Evolutionary conservation across 768 basidiomycete genomes (phyloP).

Genomic region (Tephrocybe sp.): DNA sequence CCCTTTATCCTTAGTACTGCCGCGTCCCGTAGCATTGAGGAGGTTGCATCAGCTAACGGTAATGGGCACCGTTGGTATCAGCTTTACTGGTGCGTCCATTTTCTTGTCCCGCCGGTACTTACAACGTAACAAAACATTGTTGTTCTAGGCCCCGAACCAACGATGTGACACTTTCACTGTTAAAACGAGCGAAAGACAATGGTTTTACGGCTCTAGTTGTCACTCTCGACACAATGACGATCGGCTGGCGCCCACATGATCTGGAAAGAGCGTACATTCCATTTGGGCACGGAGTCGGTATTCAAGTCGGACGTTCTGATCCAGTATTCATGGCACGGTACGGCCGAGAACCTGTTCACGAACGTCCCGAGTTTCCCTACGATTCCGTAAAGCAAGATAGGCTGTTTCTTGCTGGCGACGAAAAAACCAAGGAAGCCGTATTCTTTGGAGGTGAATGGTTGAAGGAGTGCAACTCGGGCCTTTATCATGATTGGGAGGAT

Average conservation of each 20-base stretch:
- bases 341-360: slow-evolving; percentile 42
- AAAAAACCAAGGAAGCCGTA: slow-evolving; percentile 33
- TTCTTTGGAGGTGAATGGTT: slow-evolving; percentile 62
- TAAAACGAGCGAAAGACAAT: slow-evolving; percentile 60
- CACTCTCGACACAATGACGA: slow-evolving; percentile 69
- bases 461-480: slow-evolving; percentile 58
- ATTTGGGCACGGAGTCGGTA: slow-evolving; percentile 61
- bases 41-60: slow-evolving; percentile 69
- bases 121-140: slow-evolving; percentile 2
- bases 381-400: slow-evolving; percentile 45
- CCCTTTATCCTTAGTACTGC: slow-evolving; percentile 79
- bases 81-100: slow-evolving; percentile 63
- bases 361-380: slow-evolving; percentile 56
- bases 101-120: background rate
- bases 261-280: slow-evolving; percentile 63
- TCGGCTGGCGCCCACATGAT: slow-evolving; percentile 81
- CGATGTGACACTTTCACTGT: slow-evolving; percentile 61
- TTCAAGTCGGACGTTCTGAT: slow-evolving; percentile 67
- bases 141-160: slow-evolving; percentile 54
- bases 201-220: slow-evolving; percentile 74
- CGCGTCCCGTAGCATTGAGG: slow-evolving; percentile 68
- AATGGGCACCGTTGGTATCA: slow-evolving; percentile 75
- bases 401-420: slow-evolving; percentile 45
- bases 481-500: slow-evolving; percentile 69
- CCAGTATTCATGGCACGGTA: slow-evolving; percentile 72